Evolutionary conservation across 306 rosid genomes (phyloP).

Genomic region (Delonix regia): DNA sequence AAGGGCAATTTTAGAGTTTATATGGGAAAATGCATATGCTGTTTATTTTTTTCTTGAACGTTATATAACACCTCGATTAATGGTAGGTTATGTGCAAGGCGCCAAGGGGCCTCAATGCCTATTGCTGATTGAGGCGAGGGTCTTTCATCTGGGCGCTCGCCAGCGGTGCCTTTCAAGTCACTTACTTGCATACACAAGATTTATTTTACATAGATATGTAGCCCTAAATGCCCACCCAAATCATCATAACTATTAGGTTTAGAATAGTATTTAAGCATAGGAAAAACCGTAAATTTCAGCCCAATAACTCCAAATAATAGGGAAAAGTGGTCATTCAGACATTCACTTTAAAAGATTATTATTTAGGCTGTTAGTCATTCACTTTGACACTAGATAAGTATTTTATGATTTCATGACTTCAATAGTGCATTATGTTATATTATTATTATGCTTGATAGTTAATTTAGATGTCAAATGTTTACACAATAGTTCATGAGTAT

Average conservation of each 20-base stretch:
- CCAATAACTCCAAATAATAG: too few relatives aligned
- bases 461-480: background rate
- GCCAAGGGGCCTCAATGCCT: too few relatives aligned
- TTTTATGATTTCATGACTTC: background rate
- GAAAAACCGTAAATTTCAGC: background rate
- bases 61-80: background rate
- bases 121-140: too few relatives aligned
- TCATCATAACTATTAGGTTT: too few relatives aligned
- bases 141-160: background rate
- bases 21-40: background rate
- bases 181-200: background rate
- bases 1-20: background rate
- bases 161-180: background rate
- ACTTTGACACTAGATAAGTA: too few relatives aligned
- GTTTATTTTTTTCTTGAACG: too few relatives aligned
- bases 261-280: background rate
- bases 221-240: background rate
- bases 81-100: background rate
- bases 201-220: background rate
- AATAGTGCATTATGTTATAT: background rate
- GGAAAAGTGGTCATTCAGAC: background rate
- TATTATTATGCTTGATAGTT: background rate
- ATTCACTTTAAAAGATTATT: too few relatives aligned
- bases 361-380: background rate
- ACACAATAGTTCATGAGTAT: background rate